Percentiles rank a stretch among this genome's conserved stretches.
Evolutionary conservation across 306 rosid species (phyloP).

Genomic region (Cucurbita pepo): DNA sequence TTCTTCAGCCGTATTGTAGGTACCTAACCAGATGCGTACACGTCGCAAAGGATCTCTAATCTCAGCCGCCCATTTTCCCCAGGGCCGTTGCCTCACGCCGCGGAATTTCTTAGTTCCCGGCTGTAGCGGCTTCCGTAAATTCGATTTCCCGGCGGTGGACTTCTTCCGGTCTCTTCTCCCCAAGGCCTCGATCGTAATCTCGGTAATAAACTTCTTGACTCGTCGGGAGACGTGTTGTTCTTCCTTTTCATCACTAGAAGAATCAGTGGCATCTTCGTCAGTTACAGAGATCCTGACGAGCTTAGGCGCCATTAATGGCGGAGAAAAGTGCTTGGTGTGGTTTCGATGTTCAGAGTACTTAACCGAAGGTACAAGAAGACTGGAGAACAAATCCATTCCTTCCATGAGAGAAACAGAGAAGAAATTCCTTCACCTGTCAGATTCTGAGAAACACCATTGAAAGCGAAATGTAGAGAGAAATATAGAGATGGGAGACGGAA

Average conservation of each 20-base stretch:
- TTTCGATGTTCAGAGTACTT: constrained; percentile 36
- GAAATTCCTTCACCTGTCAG: background rate
- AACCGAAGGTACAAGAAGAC: constrained; percentile 2
- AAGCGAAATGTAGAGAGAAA: constrained; percentile 11
- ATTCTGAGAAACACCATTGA: constrained; percentile 22
- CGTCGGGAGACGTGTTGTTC: constrained; percentile 13
- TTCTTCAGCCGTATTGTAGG: constrained; percentile 84
- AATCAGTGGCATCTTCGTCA: constrained; percentile 72
- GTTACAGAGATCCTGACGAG: constrained; percentile 44
- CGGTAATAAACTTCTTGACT: constrained; percentile 40
- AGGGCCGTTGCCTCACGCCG: constrained; percentile 88
- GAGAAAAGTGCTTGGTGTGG: constrained; percentile 23
- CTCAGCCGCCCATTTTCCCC: constrained; percentile 99
- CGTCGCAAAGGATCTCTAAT: constrained; percentile 80
- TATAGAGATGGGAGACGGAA: background rate
- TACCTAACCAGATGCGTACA: constrained; percentile 84
- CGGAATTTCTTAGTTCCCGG: constrained; percentile 42
- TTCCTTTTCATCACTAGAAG: constrained; percentile 60
- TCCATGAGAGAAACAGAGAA: background rate
- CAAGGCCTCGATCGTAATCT: constrained; percentile 32
- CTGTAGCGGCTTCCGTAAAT: background rate
- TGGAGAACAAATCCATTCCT: background rate
- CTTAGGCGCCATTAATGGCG: constrained; percentile 15
- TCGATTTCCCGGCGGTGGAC: background rate
- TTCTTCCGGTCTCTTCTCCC: constrained; percentile 11